Base-by-base conservation (phyloP, 2,329 filamentous ascomycete species). In the Fusarium falciforme region DNA sequence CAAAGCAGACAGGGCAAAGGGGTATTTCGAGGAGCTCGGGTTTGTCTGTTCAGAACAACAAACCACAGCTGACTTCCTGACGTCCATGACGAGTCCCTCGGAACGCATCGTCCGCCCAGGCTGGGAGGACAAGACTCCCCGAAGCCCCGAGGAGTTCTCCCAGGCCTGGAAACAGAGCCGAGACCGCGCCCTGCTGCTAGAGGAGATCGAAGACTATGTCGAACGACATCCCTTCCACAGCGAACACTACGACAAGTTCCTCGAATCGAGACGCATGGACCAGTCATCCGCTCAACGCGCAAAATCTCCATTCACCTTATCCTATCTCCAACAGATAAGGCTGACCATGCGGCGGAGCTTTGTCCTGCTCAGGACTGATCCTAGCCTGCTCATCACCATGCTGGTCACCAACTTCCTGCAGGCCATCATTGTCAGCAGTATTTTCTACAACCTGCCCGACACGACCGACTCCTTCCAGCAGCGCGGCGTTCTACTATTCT, bases 1-100 rank as follows among this genome's bases (percentile, higher is more conserved):
- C 6, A 73, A 71, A 40, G 76, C 77, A 2, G 54, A 59, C 7
- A 65, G 78, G 22, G 79, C 79, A 12, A 78, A 72, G 47, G 55
- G 64, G 9, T 80, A 81, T 12, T 80, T 80, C n/a, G 73, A 78
- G 58, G 64, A 69, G 12, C 72, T 80, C 62, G 92, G 92, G 0
- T 94, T 93, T 71, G 83, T 88, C n/a, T 92, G 81, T 22, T 83
- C 83, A 1, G 79, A 81, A 2, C 80, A 85, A 27, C 83, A 91
- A 76, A 94, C 92, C 0, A 94, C 92, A 2, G 90, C 92, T 4
- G 93, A 94, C 77, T 94, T 94, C 81, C 82, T 94, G 33, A 94
- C 76, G 1, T 87, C 86, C 0, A 85, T 89, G 44, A 88, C 86
- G 5, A 81, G 77, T 11, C 79, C 81, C 4, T 71, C 77, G 4